These are phyloP conservation scores for Apiospora koreana DNA, from an alignment of 2,329 filamentous ascomycete species.

Conservation along the genomic window DNA sequence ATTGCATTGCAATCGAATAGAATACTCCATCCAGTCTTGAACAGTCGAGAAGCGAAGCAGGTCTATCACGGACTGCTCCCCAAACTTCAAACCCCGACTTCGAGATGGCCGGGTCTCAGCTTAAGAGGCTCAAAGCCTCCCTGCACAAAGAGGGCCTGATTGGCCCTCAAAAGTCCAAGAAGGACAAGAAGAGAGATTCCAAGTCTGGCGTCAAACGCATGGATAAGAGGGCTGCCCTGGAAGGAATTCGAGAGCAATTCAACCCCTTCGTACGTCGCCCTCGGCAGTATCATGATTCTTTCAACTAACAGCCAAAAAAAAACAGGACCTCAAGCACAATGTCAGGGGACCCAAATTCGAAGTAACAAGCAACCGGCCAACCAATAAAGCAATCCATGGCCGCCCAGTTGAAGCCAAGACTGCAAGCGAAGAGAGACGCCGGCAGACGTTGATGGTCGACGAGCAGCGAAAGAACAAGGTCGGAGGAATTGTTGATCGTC, in stretches of 20 bases:
- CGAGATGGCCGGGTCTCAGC: slow-evolving; percentile 88
- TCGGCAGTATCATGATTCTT: background rate
- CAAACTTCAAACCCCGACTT: background rate
- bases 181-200: slow-evolving; percentile 77
- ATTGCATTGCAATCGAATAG: background rate
- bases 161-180: slow-evolving; percentile 92
- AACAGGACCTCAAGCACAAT: slow-evolving; percentile 71
- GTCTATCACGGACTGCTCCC: background rate
- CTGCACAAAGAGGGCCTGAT: slow-evolving; percentile 87
- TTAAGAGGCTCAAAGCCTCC: slow-evolving; percentile 93
- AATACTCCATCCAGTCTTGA: background rate
- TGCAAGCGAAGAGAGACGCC: slow-evolving; percentile 80
- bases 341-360: slow-evolving; percentile 81
- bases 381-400: slow-evolving; percentile 62
- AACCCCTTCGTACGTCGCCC: slow-evolving; percentile 75
- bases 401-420: slow-evolving; percentile 85
- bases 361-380: slow-evolving; percentile 68
- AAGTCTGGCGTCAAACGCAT: slow-evolving; percentile 75
- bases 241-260: slow-evolving; percentile 90
- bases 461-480: slow-evolving; percentile 89
- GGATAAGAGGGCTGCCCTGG: slow-evolving; percentile 75
- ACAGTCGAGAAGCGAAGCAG: background rate
- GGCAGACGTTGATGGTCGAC: slow-evolving; percentile 83
- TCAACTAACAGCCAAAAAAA: background rate
- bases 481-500: slow-evolving; percentile 86